Evolutionary conservation across 441 rosid genomes (phyloP).

Genomic region (Adansonia rubrostipa): DNA sequence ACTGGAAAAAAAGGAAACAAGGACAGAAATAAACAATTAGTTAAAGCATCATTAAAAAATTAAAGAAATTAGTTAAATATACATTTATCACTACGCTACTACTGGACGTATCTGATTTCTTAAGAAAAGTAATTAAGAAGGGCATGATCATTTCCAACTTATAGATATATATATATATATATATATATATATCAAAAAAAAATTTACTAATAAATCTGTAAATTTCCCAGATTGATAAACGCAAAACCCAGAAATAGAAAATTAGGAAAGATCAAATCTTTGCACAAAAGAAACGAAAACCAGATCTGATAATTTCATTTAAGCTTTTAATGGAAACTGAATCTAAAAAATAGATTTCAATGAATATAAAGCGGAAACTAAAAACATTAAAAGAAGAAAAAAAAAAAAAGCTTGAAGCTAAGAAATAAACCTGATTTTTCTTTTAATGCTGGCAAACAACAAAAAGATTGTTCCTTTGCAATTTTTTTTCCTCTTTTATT

Average conservation of each 20-base stretch:
- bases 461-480: background rate
- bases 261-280: background rate
- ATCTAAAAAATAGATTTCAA: background rate
- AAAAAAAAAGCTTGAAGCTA: background rate
- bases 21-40: slow-evolving; percentile 26
- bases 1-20: slow-evolving; percentile 28
- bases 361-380: background rate
- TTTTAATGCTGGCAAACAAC: background rate
- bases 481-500: background rate
- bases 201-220: too few relatives aligned
- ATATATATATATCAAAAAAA: too few relatives aligned
- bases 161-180: too few relatives aligned
- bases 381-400: background rate
- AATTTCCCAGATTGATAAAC: too few relatives aligned
- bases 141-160: too few relatives aligned
- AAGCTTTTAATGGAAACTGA: background rate
- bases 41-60: slow-evolving; percentile 15
- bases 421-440: background rate
- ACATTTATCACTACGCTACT: too few relatives aligned
- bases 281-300: background rate
- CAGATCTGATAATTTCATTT: background rate
- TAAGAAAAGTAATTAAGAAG: too few relatives aligned
- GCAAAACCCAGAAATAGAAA: background rate
- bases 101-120: too few relatives aligned
- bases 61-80: slow-evolving; percentile 15